These are phyloP conservation scores for Globisporangium orthogonon DNA, from an alignment of 352 stramenopile species.

Conservation along the genomic window DNA sequence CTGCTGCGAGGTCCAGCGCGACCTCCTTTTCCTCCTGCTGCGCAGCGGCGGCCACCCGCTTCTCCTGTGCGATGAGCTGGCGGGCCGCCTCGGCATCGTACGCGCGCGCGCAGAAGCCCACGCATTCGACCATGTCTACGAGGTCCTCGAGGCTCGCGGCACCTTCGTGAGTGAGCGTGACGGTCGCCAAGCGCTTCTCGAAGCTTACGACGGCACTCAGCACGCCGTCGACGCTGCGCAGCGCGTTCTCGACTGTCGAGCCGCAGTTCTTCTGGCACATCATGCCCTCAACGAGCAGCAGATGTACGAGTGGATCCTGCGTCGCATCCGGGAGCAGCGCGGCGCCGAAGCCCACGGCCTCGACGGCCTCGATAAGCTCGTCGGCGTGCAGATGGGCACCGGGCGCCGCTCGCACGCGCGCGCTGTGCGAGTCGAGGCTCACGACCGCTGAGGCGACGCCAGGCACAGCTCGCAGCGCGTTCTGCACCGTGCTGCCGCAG, in stretches of 20 bases:
- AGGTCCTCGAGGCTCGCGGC: conserved; percentile 56
- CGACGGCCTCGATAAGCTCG: conserved; percentile 71
- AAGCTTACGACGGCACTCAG: conserved; percentile 60
- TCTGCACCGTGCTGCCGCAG: conserved; percentile 88
- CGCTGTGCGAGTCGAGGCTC: conserved; percentile 55
- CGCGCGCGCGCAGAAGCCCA: conserved; percentile 50
- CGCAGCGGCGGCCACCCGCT: conserved; percentile 26
- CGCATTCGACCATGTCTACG: conserved; percentile 73
- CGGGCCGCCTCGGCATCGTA: conserved; percentile 54
- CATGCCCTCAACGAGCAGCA: conserved; percentile 89
- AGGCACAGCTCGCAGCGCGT: conserved; percentile 50
- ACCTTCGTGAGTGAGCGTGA: conserved; percentile 37
- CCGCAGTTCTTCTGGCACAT: conserved; percentile 96
- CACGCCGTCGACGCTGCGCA: conserved; percentile 77
- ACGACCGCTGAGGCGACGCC: conserved; percentile 71
- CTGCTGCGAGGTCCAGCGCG: conserved; percentile 21
- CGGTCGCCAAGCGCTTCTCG: conserved; percentile 55
- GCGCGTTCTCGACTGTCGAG: conserved; percentile 82
- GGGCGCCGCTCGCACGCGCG: conserved; percentile 39
- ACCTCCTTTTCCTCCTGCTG: conserved; percentile 26
- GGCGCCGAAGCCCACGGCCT: conserved; percentile 73
- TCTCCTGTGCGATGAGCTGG: conserved; percentile 37
- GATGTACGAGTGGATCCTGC: conserved; percentile 28
- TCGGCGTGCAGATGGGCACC: conserved; percentile 27
- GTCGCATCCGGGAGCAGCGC: conserved; percentile 13